Evolutionary conservation across 441 rosid species (phyloP).

Genomic region (Populus hybrid): DNA sequence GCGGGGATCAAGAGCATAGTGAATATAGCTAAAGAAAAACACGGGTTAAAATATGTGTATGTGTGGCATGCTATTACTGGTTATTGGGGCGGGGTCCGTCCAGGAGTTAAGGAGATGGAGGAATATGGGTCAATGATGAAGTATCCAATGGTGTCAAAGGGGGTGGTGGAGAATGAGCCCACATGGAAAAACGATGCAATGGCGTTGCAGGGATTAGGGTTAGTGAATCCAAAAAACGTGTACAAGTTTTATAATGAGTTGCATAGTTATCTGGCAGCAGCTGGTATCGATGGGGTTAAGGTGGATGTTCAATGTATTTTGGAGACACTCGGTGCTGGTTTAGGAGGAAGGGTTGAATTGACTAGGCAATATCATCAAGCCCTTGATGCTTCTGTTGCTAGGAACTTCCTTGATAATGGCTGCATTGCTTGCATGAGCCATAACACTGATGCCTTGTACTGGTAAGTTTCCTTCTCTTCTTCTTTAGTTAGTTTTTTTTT

Average conservation of each 20-base stretch:
- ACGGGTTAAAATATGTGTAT: slow-evolving; percentile 72
- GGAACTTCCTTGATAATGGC: slow-evolving; percentile 82
- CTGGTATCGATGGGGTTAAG: slow-evolving; percentile 93
- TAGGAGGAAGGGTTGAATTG: slow-evolving; percentile 84
- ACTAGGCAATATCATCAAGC: slow-evolving; percentile 87
- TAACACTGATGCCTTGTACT: slow-evolving; percentile 86
- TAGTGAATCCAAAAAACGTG: slow-evolving; percentile 69
- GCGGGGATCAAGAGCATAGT: slow-evolving; percentile 73
- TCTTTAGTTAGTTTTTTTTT: not conserved
- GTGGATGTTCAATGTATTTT: slow-evolving; percentile 86
- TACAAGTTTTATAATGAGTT: slow-evolving; percentile 68
- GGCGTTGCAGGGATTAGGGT: slow-evolving; percentile 75
- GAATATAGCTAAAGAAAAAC: slow-evolving; percentile 51
- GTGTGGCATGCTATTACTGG: slow-evolving; percentile 98
- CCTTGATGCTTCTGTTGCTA: slow-evolving; percentile 73
- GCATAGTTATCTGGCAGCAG: slow-evolving; percentile 69
- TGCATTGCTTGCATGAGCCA: slow-evolving; percentile 96
- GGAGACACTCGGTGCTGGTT: slow-evolving; percentile 83
- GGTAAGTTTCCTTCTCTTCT: slow-evolving; percentile 32
- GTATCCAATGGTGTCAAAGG: slow-evolving; percentile 60
- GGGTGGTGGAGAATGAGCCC: slow-evolving; percentile 78
- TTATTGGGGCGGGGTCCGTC: slow-evolving; percentile 95
- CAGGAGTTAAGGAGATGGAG: slow-evolving; percentile 62
- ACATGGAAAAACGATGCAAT: slow-evolving; percentile 62
- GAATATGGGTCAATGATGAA: slow-evolving; percentile 65